A percentile compares a stretch with the other conserved stretches of the same genome.
phyloP scores from a whole-genome alignment of 1,284 basidiomycete genomes.

The Pseudozyma hubeiensis region DNA sequence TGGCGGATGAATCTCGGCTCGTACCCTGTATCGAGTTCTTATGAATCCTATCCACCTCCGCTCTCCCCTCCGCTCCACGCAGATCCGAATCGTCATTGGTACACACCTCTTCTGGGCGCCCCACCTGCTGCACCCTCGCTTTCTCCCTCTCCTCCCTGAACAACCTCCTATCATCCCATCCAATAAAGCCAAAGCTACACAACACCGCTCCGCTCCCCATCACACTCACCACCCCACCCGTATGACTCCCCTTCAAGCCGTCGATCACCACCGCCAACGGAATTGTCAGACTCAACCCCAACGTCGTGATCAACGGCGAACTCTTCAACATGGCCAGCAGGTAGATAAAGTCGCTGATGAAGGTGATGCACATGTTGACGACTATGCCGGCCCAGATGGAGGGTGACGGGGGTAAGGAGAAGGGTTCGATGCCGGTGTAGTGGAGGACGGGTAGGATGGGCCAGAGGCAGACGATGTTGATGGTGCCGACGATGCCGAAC shows the following conservation, averaged over 20 bases:
- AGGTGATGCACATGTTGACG: slow-evolving; percentile 79
- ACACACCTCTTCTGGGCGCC: background rate
- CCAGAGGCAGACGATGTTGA: slow-evolving; percentile 85
- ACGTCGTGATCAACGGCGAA: slow-evolving; percentile 84
- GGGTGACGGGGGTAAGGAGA: slow-evolving; percentile 78
- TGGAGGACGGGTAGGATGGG: slow-evolving; percentile 86
- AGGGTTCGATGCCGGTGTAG: slow-evolving; percentile 78
- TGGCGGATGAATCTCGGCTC: background rate
- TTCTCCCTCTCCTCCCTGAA: slow-evolving; percentile 25
- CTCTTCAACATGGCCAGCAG: slow-evolving; percentile 90
- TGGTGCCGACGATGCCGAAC: slow-evolving; percentile 78
- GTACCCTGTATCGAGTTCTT: background rate
- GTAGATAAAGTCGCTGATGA: slow-evolving; percentile 63
- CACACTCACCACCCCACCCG: slow-evolving; percentile 50
- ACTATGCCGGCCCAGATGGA: slow-evolving; percentile 77
- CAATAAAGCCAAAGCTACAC: slow-evolving; percentile 50
- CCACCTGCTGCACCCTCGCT: background rate
- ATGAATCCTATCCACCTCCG: background rate
- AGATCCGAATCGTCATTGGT: background rate
- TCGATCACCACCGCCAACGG: slow-evolving; percentile 87
- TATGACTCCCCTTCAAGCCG: slow-evolving; percentile 73
- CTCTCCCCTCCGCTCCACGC: background rate
- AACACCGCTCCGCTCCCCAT: slow-evolving; percentile 58
- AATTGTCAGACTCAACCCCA: slow-evolving; percentile 95
- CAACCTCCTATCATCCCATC: slow-evolving; percentile 35